Base-by-base conservation (phyloP, 371 early-diverging fungal genomes). In the Coemansia sp. region DNA sequence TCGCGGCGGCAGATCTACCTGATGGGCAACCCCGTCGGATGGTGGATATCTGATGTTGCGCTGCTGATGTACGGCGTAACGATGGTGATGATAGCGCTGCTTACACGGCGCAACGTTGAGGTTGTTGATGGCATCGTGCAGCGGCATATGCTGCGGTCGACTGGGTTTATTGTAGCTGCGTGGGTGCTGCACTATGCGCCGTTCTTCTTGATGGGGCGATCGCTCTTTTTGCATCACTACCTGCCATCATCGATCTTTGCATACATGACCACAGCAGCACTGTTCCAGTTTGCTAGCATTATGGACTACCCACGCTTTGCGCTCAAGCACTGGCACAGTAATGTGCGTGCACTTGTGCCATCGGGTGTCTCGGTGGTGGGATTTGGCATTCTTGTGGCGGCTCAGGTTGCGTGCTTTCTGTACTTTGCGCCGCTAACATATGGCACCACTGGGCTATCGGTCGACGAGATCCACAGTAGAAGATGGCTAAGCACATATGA, bases 201-300 rank as follows among this genome's bases (percentile, higher is more conserved):
- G 7, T 99, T 99, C 82, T 95, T 87, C 71, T 86, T 97, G 58
- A 96, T 99, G 94, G 96, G 95, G 13, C 90, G 99, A 59, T 98
- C 99, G 54, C 92, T 92, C 1, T 97, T 96, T 71, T 80, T 99
- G 26, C 99, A 98, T 78, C 99, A 99, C 77, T 99, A 99, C 80
- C 95, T 97, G 82, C 99, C 99, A 0, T 94, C 99, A 0, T 84
- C 98, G 31, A 97, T 97, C 82, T 99, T 99, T 82, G 87, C 90
- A 0, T 93, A 95, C 77, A 84, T 95, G 71, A 69, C 91, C 6
- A 51, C 89, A 26, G 91, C 85, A 8, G 84, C 83, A 5, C 81
- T 87, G 21, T 90, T 85, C 71, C 87, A 89, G 47, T 90, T 87
- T 63, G 81, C 87, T 60, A 86, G 85, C 72, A 66, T 87, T 16